A percentile compares a stretch with the other conserved stretches of the same genome.
These are phyloP conservation scores for Eucommia ulmoides DNA, from an alignment of 257 asterid species.

Conservation along the genomic window DNA sequence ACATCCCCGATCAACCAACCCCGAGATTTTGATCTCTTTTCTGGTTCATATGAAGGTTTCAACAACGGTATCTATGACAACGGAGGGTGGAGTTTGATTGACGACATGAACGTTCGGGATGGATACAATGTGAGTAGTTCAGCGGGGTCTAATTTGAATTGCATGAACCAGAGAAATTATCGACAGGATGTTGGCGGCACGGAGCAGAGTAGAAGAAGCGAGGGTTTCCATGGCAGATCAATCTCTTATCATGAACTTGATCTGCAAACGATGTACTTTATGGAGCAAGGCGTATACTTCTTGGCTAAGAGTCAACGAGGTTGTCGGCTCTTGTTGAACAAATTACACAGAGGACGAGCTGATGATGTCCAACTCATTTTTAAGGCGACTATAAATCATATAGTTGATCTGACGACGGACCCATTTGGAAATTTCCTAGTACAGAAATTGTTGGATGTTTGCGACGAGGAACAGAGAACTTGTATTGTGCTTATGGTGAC, in stretches of 20 bases:
- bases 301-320: slow-evolving; percentile 92
- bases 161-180: slow-evolving; percentile 18
- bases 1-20: too few relatives aligned
- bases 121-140: slow-evolving; percentile 17
- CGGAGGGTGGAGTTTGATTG: slow-evolving; percentile 22
- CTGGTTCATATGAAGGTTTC: slow-evolving; percentile 12
- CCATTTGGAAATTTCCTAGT: slow-evolving; percentile 95
- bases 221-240: slow-evolving; percentile 21
- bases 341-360: slow-evolving; percentile 71
- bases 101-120: slow-evolving; percentile 17
- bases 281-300: slow-evolving; percentile 28
- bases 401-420: slow-evolving; percentile 77
- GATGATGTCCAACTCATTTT: slow-evolving; percentile 60
- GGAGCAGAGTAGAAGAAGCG: slow-evolving; percentile 15
- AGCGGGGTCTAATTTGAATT: slow-evolving; percentile 19
- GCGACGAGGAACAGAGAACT: slow-evolving; percentile 84
- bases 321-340: slow-evolving; percentile 77
- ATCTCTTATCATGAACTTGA: slow-evolving; percentile 28
- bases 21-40: slow-evolving; percentile 17
- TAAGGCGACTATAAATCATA: slow-evolving; percentile 57
- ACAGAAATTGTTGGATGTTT: slow-evolving; percentile 81
- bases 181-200: too few relatives aligned
- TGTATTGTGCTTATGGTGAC: slow-evolving; percentile 60
- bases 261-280: slow-evolving; percentile 51
- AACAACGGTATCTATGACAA: slow-evolving; percentile 18